Evolutionary conservation across 495 filamentous ascomycete species (phyloP), one percentile per base, ranked within the genome.

Genomic region (Penicillium coprophilum): DNA sequence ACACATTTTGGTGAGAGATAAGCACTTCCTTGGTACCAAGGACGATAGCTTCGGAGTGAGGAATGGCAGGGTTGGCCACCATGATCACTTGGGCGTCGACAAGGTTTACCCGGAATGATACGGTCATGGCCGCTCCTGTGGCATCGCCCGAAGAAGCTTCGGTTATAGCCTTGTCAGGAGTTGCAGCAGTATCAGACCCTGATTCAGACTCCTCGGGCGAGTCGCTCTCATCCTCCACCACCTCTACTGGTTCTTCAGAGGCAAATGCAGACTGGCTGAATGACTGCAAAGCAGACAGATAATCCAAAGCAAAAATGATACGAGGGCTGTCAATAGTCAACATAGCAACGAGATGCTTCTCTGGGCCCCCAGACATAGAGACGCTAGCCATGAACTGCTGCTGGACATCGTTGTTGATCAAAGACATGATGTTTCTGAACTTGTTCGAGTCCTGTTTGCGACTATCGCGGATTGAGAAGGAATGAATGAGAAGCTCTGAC

Each of bases 301-400:
- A 97, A 66, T 98, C 94, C 32, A 98, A 75, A 4, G 95, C 92
- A 66, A 98, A 88, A 49, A 98, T 97, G 54, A 97, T 82, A 8
- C 92, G 85, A 10, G 94, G 94, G 58, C 95, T 97, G 65, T 98
- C 94, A 55, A 98, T 84, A n/a, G 92, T 95, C 58, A 96, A 79
- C 67, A 97, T 88, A 4, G 90, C 91, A 61, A 97, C 91, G 46
- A 97, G 71, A 73, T 89, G 90, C 58, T 84, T 83, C 9, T 96
- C 87, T 31, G 86, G 73, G 4, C 92, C 93, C 24, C 91, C 89
- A 8, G 95, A 92, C 68, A 97, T 93, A 8, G 91, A 92, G 28
- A 98, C 75, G 73, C 88, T 95, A 34, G 94, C 94, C 95, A 98
- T 97, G 67, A 97, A 96, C 57, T 88, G 85, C 73, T 97, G 94